Evolutionary conservation across 2,329 filamentous ascomycete species (phyloP), one percentile per base, ranked within the genome.

Genomic region (Paracorniculantispora psalliotae): DNA sequence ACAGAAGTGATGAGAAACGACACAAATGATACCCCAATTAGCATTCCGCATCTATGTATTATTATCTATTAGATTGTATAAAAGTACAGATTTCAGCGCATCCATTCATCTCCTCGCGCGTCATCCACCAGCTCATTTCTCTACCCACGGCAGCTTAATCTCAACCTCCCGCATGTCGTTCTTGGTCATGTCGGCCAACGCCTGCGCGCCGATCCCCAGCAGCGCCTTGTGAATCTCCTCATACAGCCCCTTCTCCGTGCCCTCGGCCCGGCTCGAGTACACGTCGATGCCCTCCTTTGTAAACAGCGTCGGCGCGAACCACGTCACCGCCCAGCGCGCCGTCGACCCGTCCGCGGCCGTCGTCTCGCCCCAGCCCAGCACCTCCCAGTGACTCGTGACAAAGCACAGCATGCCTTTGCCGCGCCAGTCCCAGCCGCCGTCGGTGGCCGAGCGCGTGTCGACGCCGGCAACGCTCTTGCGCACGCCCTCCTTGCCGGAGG

Each of bases 231-330:
- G 78, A 61, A 93, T 83, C 26, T 69, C 77, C 52, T 72, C 74
- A 41, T 86, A 78, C 56, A 85, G 83, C 68, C 76, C 80, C 59
- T 81, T 74, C 57, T 78, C 81, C 63, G 91, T 63, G 0, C 89
- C 88, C 62, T 80, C 81, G 54, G 74, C 79, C 17, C 80, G 77
- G 65, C 88, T 80, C 48, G 84, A 86, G 71, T 93, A 94, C 10
- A 96, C 73, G 73, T 96, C 91, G 30, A 96, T 67, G 0, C 91
- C 91, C 59, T 91, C 89, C 63, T 88, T 88, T 7, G 91, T 94
- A 66, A 96, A 96, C 47, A 92, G 65, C 25, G 90, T 96, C 67
- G 89, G 87, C 63, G 87, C 86, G 72, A 96, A 96, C 80, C 88
- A 93, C 4, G 90, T 96, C 15, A 96, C 89, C 1, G 83, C 85